phyloP scores from a whole-genome alignment of 73 alveolate genomes.

The Uronychia binucleata region DNA sequence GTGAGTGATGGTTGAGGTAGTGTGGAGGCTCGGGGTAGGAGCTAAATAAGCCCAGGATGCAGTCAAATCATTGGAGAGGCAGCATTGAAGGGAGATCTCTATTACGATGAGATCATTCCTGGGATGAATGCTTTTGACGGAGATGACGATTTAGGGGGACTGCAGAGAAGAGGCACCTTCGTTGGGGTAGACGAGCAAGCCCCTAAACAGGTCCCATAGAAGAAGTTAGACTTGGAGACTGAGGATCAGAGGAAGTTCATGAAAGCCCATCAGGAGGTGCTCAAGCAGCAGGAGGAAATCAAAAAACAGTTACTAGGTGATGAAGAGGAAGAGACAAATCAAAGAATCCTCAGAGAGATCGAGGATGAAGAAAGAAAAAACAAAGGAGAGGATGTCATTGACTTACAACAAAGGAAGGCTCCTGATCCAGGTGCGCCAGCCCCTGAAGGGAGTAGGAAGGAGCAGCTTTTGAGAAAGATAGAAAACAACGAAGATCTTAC shows the following conservation, averaged over 20 bases:
- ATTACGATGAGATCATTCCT: slow-evolving; percentile 11
- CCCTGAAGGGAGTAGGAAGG: slow-evolving; percentile 20
- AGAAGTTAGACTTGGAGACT: slow-evolving; percentile 3
- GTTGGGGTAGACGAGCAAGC: slow-evolving; percentile 22
- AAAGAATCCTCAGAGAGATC: slow-evolving; percentile 22
- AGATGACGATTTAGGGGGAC: slow-evolving; percentile 3
- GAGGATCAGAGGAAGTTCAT: not conserved
- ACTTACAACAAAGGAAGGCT: slow-evolving; percentile 7
- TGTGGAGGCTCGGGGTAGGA: slow-evolving; percentile 1
- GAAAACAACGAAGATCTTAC: slow-evolving; percentile 43
- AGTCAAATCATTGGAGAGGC: slow-evolving; percentile 26
- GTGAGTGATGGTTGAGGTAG: slow-evolving; percentile 8
- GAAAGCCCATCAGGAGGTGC: not conserved
- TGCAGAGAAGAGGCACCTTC: not conserved
- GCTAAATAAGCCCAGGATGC: not conserved
- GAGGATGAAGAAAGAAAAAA: slow-evolving; percentile 22
- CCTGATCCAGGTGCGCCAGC: slow-evolving; percentile 41
- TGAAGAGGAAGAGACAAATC: not conserved
- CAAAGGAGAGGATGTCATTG: slow-evolving; percentile 12
- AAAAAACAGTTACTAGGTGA: slow-evolving; percentile 4
- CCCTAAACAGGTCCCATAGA: not conserved
- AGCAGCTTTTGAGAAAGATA: slow-evolving; percentile 15
- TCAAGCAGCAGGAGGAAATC: slow-evolving; percentile 8
- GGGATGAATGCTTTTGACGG: not conserved
- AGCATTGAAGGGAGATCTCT: slow-evolving; percentile 35